These are phyloP conservation scores for Agapanthus africanus DNA, from an alignment of 106 monocot species.

Conservation along the genomic window DNA sequence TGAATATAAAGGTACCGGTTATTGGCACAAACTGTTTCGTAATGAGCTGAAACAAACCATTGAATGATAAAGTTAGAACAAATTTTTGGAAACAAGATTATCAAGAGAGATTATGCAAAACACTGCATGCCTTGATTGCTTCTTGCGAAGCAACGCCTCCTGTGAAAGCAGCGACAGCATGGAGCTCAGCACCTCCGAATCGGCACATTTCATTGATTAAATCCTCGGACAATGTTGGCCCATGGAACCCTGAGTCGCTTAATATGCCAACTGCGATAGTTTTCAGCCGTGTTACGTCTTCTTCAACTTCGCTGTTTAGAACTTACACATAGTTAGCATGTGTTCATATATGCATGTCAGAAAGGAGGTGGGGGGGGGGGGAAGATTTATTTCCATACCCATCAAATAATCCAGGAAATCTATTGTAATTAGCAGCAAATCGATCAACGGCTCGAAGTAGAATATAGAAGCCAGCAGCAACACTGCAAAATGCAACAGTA, in stretches of 20 bases:
- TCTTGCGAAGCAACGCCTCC: constrained; percentile 95
- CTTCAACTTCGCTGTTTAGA: constrained; percentile 50
- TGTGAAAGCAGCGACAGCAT: constrained; percentile 73
- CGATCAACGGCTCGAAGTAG: constrained; percentile 86
- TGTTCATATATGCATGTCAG: too few species aligned
- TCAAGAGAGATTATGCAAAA: background rate
- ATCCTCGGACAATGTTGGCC: constrained; percentile 60
- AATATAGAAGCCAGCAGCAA: constrained; percentile 77
- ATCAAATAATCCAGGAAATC: constrained; percentile 78
- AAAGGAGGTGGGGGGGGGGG: too few species aligned
- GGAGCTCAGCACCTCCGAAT: constrained; percentile 83
- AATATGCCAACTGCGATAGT: constrained; percentile 56
- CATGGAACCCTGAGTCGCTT: constrained; percentile 34
- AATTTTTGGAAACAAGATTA: background rate
- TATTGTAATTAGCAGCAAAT: constrained; percentile 76
- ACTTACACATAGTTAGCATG: background rate
- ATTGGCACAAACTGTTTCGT: constrained; percentile 84
- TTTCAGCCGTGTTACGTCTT: constrained; percentile 74
- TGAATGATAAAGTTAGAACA: background rate
- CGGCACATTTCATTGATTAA: constrained; percentile 84
- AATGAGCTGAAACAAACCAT: constrained; percentile 50
- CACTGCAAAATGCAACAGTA: constrained; percentile 31
- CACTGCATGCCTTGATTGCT: constrained; percentile 71
- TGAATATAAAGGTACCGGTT: constrained; percentile 72
- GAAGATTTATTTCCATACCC: too few species aligned